Percentiles rank a stretch among this genome's conserved stretches.
phyloP scores from a whole-genome alignment of 179 eudicot genomes.

The Monotropa hypopitys region DNA sequence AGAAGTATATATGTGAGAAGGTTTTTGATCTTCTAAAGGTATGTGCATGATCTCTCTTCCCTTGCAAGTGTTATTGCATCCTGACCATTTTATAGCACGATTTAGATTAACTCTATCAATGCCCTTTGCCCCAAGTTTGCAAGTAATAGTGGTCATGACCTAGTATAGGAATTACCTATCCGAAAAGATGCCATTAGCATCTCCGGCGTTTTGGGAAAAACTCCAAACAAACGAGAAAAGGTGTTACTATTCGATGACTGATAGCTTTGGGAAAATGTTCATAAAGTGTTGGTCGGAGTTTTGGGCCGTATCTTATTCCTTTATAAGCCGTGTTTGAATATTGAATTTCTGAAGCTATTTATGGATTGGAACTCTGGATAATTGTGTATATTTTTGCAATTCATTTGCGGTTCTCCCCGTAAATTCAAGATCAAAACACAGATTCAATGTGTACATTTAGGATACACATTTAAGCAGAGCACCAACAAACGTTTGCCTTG shows the following conservation, averaged over 20 bases:
- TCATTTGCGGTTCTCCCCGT: neutral
- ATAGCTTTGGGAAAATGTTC: neutral
- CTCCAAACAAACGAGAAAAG: neutral
- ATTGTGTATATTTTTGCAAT: neutral
- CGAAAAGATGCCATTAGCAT: neutral
- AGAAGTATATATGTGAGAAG: slow-evolving; percentile 88
- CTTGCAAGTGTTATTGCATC: neutral
- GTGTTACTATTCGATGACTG: neutral
- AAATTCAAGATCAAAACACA: neutral
- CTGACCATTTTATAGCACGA: neutral
- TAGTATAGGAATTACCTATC: neutral
- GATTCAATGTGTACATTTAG: neutral
- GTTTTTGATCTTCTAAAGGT: slow-evolving; percentile 98
- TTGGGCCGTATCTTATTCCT: neutral
- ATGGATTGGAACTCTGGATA: neutral
- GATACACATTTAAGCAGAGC: neutral
- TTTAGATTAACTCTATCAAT: neutral
- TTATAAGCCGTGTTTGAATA: neutral
- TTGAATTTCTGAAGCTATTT: neutral
- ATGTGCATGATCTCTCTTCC: neutral
- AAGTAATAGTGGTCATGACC: neutral
- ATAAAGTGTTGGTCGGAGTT: neutral
- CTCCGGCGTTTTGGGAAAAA: neutral
- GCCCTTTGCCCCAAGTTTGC: neutral
- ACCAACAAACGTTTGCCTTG: neutral